Evolutionary conservation across 1,139 yeast species (phyloP), one percentile per base, ranked within the genome.

Genomic region (Blastobotrys aristatus): DNA sequence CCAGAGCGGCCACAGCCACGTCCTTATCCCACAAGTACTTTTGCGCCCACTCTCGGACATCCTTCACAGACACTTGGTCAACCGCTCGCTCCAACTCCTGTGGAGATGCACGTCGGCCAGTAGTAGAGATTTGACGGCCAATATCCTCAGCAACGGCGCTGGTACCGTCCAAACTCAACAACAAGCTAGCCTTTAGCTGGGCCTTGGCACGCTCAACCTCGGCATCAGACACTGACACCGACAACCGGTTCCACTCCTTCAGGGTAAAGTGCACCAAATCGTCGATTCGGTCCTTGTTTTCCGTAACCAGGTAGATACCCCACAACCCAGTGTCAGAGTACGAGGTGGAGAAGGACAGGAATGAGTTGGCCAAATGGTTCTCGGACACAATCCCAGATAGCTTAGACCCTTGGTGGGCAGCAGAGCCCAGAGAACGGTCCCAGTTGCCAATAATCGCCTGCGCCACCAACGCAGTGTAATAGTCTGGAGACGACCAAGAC

Each of bases 121-220:
- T 90, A 49, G 96, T 90, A 43, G 92, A 95, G 53, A 92, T 75
- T 68, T 94, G 98, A 66, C 98, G 82, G 34, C 98, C 98, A 59
- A 94, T 88, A 68, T 92, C 98, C 68, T 92, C 99, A 30, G 97
- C 97, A 51, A 90, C 83, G 3, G 97, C 94, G 4, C 97, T 89
- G 18, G 96, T 83, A 53, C 96, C 97, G 66, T 94, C 99, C 48
- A 92, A 74, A 11, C 96, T 87, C 50, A 92, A 73, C 47, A 92
- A 75, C 49, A 92, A 73, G 0, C 96, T 86, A 0, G 98, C 98
- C 70, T 90, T 90, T 56, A 92, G 75, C 68, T 90, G 97, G 2
- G 97, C 83, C 69, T 92, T 92, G 18, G 97, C 94, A 50, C 96
- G 80, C 66, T 84, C 95, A 18, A 92, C 95, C 69, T 92, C 98